A percentile compares a stretch with the other conserved stretches of the same genome.
Conservation (phyloP, 345 rosid genomes). For the Arabis hirsuta region DNA sequence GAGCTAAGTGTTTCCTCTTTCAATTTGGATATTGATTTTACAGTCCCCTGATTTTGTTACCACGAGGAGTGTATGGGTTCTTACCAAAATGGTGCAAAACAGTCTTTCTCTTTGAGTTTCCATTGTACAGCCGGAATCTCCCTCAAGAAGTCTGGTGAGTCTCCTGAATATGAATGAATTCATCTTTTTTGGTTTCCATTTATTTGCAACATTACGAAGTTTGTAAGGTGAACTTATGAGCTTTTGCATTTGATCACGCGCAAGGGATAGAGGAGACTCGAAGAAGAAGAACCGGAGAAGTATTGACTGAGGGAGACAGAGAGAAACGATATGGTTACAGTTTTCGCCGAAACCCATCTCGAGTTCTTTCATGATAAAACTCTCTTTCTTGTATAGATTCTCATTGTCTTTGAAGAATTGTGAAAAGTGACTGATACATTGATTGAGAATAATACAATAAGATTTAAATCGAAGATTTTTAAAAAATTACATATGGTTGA, state of each 20-base stretch:
- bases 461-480: constrained; percentile 24
- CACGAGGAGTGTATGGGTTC: constrained; percentile 60
- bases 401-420: constrained; percentile 16
- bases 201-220: background rate
- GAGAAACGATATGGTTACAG: constrained; percentile 1
- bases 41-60: constrained; percentile 90
- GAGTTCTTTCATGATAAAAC: constrained; percentile 9
- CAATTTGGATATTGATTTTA: constrained; percentile 37
- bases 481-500: constrained; percentile 10
- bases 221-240: constrained; percentile 17
- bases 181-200: background rate
- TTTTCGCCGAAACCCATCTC: constrained; percentile 1
- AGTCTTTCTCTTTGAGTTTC: constrained; percentile 71
- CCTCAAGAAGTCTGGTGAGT: constrained; percentile 81
- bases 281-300: constrained; percentile 27
- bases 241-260: constrained; percentile 7
- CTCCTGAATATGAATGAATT: background rate
- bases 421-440: constrained; percentile 25
- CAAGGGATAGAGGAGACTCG: constrained; percentile 42
- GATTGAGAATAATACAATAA: constrained; percentile 32
- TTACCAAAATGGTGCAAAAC: constrained; percentile 80
- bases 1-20: constrained; percentile 7
- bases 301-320: constrained; percentile 37
- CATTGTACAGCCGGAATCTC: constrained; percentile 71
- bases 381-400: constrained; percentile 35